Evolutionary conservation across 2,329 filamentous ascomycete species (phyloP), one percentile per base, ranked within the genome.

Genomic region (Aureobasidium sp.): DNA sequence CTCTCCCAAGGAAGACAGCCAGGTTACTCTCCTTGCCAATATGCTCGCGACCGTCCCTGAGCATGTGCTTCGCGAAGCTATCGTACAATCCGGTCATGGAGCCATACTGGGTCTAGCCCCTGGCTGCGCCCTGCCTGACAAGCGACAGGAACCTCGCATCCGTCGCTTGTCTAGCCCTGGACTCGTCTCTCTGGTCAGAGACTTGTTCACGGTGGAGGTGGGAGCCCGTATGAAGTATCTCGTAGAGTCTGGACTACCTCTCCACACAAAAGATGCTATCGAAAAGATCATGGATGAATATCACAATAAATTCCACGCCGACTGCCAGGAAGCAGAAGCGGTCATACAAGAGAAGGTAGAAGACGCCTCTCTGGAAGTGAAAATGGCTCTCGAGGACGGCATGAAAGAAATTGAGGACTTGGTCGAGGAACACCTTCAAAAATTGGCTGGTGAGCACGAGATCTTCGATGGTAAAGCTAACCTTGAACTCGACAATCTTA

Each of bases 211-310:
- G 4, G n/a, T 27, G 12, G 39, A 44, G n/a, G 27, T 56, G 13
- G 53, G 36, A 7, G 20, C 53, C 9, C 53, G 53, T 4, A 17
- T 56, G 26, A 56, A 36, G 15, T 56, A 41, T 17, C 39, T 56
- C 7, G 39, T 56, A 4, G 53, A 56, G 53, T 34, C 53, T n/a
- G 53, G 39, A 15, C 39, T 56, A 26, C 53, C 53, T 29, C 27
- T 46, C 5, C 41, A 56, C 5, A 56, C 39, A 15, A 56, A 56
- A 6, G 53, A 34, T 3, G 39, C 53, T 13, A 56, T 56, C 5
- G 53, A 56, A 13, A 56, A 34, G 12, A 9, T 56, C 39, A 56
- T 56, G 53, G 53, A 46, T n/a, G 53, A 56, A 20, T 56, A 56
- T 26, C 53, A 56, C 9, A 36, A 56, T 36, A 10, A 12, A 2